Percentiles rank a stretch among this genome's conserved stretches.
Conservation (phyloP, 2,329 filamentous ascomycete genomes). For the Aspergillus brunneoviolaceus region DNA sequence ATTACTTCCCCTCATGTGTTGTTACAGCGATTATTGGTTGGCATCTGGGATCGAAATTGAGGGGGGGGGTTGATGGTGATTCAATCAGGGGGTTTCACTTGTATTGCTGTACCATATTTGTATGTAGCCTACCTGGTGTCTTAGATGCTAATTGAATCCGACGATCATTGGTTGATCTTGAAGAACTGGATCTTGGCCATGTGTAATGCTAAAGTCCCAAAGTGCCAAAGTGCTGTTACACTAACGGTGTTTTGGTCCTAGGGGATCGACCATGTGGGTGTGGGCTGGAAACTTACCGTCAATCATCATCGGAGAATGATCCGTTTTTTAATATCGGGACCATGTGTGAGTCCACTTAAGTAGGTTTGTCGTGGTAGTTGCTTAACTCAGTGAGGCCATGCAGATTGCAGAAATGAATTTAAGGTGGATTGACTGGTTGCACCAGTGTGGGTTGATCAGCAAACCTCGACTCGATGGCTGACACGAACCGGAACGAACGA, state of each 20-base stretch:
- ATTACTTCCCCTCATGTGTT: slow-evolving; percentile 1
- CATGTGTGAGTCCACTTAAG: slow-evolving; percentile 10
- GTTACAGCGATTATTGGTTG: slow-evolving; percentile 3
- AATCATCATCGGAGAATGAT: slow-evolving; percentile 1
- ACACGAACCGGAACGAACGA: too few relatives aligned
- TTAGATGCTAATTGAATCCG: neutral
- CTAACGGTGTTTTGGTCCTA: neutral
- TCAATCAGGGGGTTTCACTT: neutral
- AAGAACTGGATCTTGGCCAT: neutral
- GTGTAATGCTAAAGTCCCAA: neutral
- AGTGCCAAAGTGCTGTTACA: neutral
- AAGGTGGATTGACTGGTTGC: neutral
- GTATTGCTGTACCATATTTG: neutral
- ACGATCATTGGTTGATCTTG: neutral
- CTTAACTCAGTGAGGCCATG: neutral
- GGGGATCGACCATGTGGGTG: slow-evolving; percentile 9
- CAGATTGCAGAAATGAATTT: neutral
- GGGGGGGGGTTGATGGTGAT: neutral
- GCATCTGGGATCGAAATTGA: slow-evolving; percentile 2
- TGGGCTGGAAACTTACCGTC: neutral
- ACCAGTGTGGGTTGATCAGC: neutral
- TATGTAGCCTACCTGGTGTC: neutral
- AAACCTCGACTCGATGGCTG: neutral
- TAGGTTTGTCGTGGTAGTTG: neutral
- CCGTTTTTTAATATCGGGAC: neutral